Evolutionary conservation across 805 yeast genomes (phyloP).

Genomic region (Komagataella pseudopastoris): DNA sequence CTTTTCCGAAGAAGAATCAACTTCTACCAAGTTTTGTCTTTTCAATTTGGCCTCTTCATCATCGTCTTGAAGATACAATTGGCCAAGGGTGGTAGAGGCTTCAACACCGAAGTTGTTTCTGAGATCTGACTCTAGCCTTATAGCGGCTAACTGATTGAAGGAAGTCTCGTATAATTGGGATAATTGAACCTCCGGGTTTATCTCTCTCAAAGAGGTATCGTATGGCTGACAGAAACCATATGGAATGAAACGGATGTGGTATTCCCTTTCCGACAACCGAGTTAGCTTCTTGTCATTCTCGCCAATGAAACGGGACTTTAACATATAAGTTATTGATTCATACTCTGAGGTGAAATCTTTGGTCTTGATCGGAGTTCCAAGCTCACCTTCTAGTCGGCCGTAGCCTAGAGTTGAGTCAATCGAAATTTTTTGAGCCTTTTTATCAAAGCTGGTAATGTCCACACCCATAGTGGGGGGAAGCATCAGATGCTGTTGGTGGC

Average conservation of each 20-base stretch:
- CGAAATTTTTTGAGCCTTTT: conserved; percentile 11
- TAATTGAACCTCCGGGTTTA: background rate
- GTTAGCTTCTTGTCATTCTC: conserved; percentile 2
- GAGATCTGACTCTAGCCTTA: background rate
- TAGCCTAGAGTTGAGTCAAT: conserved; percentile 33
- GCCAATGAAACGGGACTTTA: conserved; percentile 44
- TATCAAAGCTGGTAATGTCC: conserved; percentile 13
- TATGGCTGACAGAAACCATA: conserved; percentile 9
- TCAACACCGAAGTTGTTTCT: background rate
- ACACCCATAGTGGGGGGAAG: conserved; percentile 29
- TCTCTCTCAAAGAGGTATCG: background rate
- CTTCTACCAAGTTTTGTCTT: background rate
- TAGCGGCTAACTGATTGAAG: background rate
- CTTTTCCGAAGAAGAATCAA: background rate
- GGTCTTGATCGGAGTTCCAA: conserved; percentile 41
- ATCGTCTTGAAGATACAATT: background rate
- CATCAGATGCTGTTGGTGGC: conserved; percentile 19
- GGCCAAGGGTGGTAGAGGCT: background rate
- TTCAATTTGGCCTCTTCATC: background rate
- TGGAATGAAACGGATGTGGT: conserved; percentile 15
- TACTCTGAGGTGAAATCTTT: conserved; percentile 28
- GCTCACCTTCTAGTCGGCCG: conserved; percentile 28
- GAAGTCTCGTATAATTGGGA: background rate
- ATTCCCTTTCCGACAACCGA: conserved; percentile 10
- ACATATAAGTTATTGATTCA: conserved; percentile 31